Conservation (phyloP, 2,329 filamentous ascomycete genomes). For the Neurospora sp. region DNA sequence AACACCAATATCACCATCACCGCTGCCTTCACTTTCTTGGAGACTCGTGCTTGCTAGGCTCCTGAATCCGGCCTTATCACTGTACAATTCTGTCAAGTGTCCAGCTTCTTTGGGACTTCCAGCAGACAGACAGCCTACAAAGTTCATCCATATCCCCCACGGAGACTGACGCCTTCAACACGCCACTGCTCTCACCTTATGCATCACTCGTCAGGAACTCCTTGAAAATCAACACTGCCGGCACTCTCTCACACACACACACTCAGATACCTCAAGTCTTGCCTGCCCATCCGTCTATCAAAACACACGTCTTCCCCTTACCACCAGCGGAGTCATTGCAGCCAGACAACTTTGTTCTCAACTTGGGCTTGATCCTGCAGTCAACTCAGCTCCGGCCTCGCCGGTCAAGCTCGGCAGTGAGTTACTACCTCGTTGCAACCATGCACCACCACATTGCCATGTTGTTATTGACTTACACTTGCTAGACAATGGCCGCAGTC, state of each 20-base stretch:
- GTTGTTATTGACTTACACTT: slow-evolving; percentile 6
- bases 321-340: not conserved
- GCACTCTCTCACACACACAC: not conserved
- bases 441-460: not conserved
- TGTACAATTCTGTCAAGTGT: not conserved
- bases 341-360: not conserved
- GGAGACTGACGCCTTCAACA: not conserved
- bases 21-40: not conserved
- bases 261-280: slow-evolving; percentile 3
- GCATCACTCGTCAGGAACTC: not conserved
- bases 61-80: not conserved
- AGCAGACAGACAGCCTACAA: not conserved
- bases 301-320: not conserved
- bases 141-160: not conserved
- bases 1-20: not conserved
- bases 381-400: not conserved
- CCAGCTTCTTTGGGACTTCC: not conserved
- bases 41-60: slow-evolving; percentile 3
- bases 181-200: not conserved
- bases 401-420: slow-evolving; percentile 7
- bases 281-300: slow-evolving; percentile 6
- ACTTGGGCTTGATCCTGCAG: slow-evolving; percentile 8
- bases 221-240: not conserved
- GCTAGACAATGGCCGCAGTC: slow-evolving; percentile 28
- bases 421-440: slow-evolving; percentile 5